Base-by-base conservation (phyloP, 2,329 filamentous ascomycete species). In the Phoma sp. region DNA sequence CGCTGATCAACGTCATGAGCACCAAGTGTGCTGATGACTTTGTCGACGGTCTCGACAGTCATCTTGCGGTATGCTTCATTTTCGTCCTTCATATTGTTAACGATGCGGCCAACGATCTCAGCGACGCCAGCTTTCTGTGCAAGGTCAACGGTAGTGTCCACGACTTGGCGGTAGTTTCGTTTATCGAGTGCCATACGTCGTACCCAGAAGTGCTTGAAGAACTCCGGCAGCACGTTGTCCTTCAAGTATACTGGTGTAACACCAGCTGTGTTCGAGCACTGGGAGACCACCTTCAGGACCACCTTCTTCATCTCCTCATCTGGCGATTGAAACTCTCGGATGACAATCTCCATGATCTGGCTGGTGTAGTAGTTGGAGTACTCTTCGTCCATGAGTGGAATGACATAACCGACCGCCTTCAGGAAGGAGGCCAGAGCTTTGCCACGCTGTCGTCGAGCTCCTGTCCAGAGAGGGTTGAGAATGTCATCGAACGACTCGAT, bases 291-390 rank as follows among this genome's bases (percentile, higher is more conserved):
- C 77, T 98, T 98, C 53, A 99, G 80, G 7, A 99, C 95, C 1
- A 99, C 95, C 80, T 99, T 99, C 80, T 98, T 99, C 95, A 99
- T 99, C 77, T 99, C 95, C 76, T 99, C 95, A 63, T 99, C 95
- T 0, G 95, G 95, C 0, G 93, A 97, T 6, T 92, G 90, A 70
- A 99, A 99, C 73, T 99, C 95, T 67, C 95, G 87, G 25, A 98
- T 85, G 12, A 99, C 80, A 68, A 98, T 98, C 76, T 98, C 95
- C 93, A 99, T 98, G 68, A 99, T 97, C 76, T 99, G 93, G 64
- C 88, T 91, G 7, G 95, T 98, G 72, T 99, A 99, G 79, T 99
- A 99, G 74, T 97, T 98, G 77, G 95, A 93, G 74, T 97, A 98
- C 72, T 99, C 95, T 77, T 99, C 95, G 78, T 99, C 95, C 95